Conservation (phyloP, 208 protist genomes). For the Trypanosomatidae sp. region DNA sequence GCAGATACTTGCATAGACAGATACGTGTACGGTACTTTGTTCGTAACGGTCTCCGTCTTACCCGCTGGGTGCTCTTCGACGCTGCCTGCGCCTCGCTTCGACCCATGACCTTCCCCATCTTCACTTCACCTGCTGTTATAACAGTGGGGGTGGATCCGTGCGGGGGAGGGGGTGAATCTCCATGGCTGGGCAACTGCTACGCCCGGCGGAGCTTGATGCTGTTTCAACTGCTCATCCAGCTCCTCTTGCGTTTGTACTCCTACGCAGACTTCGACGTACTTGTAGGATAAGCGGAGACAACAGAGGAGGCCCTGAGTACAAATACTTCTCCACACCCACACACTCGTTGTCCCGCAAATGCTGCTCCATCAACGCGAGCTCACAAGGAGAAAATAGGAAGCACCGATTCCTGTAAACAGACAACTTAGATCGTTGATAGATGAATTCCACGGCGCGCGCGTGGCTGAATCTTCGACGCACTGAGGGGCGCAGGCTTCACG, state of each 20-base stretch:
- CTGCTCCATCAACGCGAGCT: background rate
- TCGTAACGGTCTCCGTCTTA: no score
- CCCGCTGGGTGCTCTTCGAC: background rate
- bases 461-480: constrained; percentile 7
- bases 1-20: background rate
- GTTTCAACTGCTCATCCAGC: background rate
- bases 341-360: background rate
- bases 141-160: background rate
- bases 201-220: background rate
- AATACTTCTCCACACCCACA: background rate
- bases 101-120: background rate
- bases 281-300: background rate
- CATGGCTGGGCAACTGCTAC: background rate
- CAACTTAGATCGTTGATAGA: background rate
- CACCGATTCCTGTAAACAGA: background rate
- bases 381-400: background rate
- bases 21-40: background rate
- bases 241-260: background rate
- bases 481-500: background rate
- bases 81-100: background rate
- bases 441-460: constrained; percentile 9
- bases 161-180: background rate
- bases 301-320: background rate
- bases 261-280: background rate
- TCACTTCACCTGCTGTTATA: background rate